phyloP scores from a whole-genome alignment of 306 rosid species.

The Quercus aquifolioides region DNA sequence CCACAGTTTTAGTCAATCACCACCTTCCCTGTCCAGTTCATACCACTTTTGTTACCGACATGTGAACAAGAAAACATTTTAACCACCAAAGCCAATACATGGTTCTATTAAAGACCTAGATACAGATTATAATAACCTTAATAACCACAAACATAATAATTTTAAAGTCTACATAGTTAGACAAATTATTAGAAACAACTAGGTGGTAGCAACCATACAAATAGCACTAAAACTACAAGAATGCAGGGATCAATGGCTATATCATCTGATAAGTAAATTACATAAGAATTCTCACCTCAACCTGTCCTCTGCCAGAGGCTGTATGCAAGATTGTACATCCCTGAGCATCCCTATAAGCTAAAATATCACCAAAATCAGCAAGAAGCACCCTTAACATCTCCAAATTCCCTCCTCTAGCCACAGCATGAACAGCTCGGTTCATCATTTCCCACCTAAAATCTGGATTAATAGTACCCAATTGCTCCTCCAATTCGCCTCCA shows the following conservation, averaged over 20 bases:
- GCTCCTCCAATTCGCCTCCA: constrained; percentile 40
- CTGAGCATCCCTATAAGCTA: constrained; percentile 54
- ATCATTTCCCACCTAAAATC: constrained; percentile 63
- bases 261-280: not conserved
- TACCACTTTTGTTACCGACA: no score
- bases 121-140: not conserved
- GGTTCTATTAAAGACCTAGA: not conserved
- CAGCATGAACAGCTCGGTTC: constrained; percentile 76
- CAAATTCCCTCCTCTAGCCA: constrained; percentile 87
- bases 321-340: constrained; percentile 71
- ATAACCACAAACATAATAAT: not conserved
- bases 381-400: constrained; percentile 58
- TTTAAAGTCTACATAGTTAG: not conserved
- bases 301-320: constrained; percentile 82
- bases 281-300: constrained; percentile 50
- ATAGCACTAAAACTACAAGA: not conserved
- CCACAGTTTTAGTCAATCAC: no score
- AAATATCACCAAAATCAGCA: constrained; percentile 35
- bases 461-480: constrained; percentile 26
- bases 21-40: no score
- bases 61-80: not conserved
- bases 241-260: not conserved
- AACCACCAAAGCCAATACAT: not conserved
- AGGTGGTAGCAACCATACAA: not conserved
- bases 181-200: not conserved